A percentile compares a stretch with the other conserved stretches of the same genome.
phyloP scores from a whole-genome alignment of 441 rosid genomes.

The Sinapis alba region DNA sequence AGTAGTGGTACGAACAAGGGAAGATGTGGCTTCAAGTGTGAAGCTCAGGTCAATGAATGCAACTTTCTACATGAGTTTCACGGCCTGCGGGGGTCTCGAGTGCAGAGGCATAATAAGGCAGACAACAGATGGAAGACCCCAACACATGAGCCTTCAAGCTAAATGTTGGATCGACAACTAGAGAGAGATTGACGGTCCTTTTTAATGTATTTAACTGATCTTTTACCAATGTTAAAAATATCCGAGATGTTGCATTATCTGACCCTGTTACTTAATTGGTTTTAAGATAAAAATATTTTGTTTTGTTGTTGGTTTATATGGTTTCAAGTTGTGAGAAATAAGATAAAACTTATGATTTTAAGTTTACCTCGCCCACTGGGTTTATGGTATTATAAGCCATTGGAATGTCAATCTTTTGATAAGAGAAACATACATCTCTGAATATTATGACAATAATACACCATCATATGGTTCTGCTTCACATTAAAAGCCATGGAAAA shows the following conservation, averaged over 20 bases:
- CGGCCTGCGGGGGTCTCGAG: not conserved
- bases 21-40: not conserved
- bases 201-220: too few relatives aligned
- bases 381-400: not conserved
- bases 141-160: not conserved
- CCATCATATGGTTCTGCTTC: conserved; percentile 28
- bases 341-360: too few relatives aligned
- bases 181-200: not conserved
- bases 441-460: too few relatives aligned
- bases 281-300: too few relatives aligned
- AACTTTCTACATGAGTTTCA: conserved; percentile 4
- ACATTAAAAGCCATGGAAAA: conserved; percentile 1
- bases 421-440: not conserved
- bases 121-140: not conserved
- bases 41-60: not conserved
- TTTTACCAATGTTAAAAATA: too few relatives aligned
- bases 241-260: too few relatives aligned
- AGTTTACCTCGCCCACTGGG: too few relatives aligned
- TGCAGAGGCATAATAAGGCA: not conserved
- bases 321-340: too few relatives aligned
- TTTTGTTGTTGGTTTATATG: too few relatives aligned
- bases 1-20: conserved; percentile 6
- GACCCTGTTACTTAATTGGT: too few relatives aligned
- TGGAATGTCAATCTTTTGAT: not conserved
- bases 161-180: not conserved